Percentiles rank a stretch among this genome's conserved stretches.
Evolutionary conservation across 2,329 filamentous ascomycete species (phyloP).

Genomic region (Aspergillus sp.): DNA sequence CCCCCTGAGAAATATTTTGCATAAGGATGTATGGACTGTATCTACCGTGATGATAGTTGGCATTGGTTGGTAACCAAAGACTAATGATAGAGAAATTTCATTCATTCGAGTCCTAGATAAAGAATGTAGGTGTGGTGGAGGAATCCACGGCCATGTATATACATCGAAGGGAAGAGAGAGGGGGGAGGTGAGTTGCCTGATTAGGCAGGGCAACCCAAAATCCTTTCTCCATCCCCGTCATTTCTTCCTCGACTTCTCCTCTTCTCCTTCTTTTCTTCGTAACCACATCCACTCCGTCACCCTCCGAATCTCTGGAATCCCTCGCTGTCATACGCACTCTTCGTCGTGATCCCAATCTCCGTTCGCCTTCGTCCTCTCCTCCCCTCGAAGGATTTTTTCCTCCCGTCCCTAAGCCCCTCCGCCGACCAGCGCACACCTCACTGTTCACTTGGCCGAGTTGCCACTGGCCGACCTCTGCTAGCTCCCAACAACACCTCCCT

Average conservation of each 20-base stretch:
- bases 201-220: conserved; percentile 11
- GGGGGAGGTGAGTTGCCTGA: conserved; percentile 10
- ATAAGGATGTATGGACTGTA: too few relatives aligned
- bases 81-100: too few relatives aligned
- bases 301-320: background rate
- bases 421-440: conserved; percentile 1
- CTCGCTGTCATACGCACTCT: background rate
- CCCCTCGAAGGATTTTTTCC: background rate
- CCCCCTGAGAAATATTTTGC: too few relatives aligned
- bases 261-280: background rate
- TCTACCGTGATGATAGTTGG: too few relatives aligned
- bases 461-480: conserved; percentile 13
- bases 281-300: background rate
- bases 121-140: too few relatives aligned
- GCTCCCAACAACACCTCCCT: conserved; percentile 2
- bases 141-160: too few relatives aligned
- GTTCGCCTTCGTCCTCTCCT: background rate
- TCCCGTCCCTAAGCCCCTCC: background rate
- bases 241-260: background rate
- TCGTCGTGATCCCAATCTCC: background rate
- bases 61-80: too few relatives aligned
- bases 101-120: too few relatives aligned
- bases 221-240: conserved; percentile 1
- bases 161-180: background rate
- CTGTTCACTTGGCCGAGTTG: conserved; percentile 13